Conservation (phyloP, 1,284 basidiomycete species). For the Pseudozyma sp. region DNA sequence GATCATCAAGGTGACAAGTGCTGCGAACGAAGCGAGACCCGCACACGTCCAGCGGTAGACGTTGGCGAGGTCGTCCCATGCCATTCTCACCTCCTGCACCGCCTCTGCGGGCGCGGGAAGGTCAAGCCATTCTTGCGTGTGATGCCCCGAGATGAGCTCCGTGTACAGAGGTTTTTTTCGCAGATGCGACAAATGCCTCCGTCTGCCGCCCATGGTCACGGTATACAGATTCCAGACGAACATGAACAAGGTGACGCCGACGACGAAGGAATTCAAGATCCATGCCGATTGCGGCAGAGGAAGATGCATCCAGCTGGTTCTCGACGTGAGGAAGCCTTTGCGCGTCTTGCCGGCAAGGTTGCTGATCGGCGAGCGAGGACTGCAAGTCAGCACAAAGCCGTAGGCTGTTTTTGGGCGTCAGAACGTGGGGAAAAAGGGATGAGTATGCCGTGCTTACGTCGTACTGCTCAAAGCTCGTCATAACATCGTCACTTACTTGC, state of each 20-base stretch:
- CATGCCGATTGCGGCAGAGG: constrained; percentile 25
- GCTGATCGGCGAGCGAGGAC: constrained; percentile 27
- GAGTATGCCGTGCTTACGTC: too few relatives aligned
- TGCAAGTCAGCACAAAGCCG: constrained; percentile 31
- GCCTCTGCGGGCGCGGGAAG: constrained; percentile 3
- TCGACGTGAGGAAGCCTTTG: neutral
- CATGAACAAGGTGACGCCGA: constrained; percentile 14
- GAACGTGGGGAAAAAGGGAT: too few relatives aligned
- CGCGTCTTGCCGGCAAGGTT: neutral
- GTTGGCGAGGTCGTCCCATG: constrained; percentile 1
- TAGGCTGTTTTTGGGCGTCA: neutral
- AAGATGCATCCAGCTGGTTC: constrained; percentile 14
- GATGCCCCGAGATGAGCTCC: neutral
- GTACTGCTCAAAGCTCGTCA: too few relatives aligned
- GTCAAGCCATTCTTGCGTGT: constrained; percentile 15
- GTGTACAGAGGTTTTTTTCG: neutral
- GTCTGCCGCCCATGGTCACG: neutral
- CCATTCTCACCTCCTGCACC: neutral
- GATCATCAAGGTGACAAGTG: neutral
- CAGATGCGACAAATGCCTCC: neutral
- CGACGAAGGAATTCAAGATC: constrained; percentile 21
- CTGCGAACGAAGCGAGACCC: constrained; percentile 11
- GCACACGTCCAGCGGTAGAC: constrained; percentile 17
- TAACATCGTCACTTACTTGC: neutral
- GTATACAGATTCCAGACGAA: constrained; percentile 8